Conservation (phyloP, 225 moss, liverwort and hornwort genomes). For the Marchantia polymorpha region DNA sequence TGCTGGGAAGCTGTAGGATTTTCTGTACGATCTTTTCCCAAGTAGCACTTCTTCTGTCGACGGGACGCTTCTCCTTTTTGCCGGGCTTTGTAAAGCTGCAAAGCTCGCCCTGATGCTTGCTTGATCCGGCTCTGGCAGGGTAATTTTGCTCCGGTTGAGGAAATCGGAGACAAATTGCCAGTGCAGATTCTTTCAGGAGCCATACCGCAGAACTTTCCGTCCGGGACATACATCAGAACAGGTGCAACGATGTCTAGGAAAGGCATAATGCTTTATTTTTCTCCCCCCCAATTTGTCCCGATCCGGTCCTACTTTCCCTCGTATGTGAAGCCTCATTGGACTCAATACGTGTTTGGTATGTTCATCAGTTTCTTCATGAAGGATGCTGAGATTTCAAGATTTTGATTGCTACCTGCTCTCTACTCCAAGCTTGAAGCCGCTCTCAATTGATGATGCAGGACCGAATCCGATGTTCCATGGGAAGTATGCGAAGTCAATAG, state of each 20-base stretch:
- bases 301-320: too few species aligned
- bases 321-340: neutral
- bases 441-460: conserved; percentile 9
- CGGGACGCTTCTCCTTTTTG: too few species aligned
- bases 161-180: conserved; percentile 22
- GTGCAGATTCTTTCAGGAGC: conserved; percentile 22
- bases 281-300: neutral
- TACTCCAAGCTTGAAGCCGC: too few species aligned
- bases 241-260: conserved; percentile 7
- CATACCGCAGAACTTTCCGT: conserved; percentile 27
- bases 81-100: neutral
- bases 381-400: neutral
- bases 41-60: neutral
- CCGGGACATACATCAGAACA: conserved; percentile 24
- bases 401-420: neutral
- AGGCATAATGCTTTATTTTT: neutral
- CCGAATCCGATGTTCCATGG: conserved; percentile 33
- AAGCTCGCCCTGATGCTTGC: neutral
- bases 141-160: conserved; percentile 30
- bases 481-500: neutral
- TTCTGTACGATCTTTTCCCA: too few species aligned
- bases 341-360: neutral
- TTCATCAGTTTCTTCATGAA: neutral
- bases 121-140: conserved; percentile 13
- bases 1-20: neutral